Percentiles rank a stretch among this genome's conserved stretches.
These are phyloP conservation scores for Trypanosoma conorhini DNA, from an alignment of 208 protist species.

Conservation along the genomic window DNA sequence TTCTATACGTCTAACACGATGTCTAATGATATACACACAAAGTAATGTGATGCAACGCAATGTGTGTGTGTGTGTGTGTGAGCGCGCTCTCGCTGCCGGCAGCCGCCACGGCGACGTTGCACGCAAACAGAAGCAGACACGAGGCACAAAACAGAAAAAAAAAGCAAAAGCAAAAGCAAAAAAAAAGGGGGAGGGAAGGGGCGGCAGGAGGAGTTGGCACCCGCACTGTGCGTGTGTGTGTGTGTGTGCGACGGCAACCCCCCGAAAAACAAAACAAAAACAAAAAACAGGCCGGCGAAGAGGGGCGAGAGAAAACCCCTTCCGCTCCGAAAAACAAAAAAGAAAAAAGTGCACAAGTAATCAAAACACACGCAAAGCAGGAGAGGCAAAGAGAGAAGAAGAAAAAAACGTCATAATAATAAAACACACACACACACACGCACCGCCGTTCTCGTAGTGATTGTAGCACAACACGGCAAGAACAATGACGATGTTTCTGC, in stretches of 20 bases:
- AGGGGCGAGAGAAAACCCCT: neutral
- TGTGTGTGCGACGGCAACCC: neutral
- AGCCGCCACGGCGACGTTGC: too few species aligned
- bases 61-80: too few species aligned
- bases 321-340: neutral
- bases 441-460: neutral
- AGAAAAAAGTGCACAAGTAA: neutral
- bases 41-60: too few species aligned
- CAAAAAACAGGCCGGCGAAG: neutral
- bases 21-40: too few species aligned
- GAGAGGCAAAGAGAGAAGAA: neutral
- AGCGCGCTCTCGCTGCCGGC: too few species aligned
- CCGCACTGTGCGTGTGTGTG: neutral
- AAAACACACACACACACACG: neutral
- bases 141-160: too few species aligned
- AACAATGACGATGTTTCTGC: slow-evolving; percentile 4
- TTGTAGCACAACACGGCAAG: slow-evolving; percentile 4
- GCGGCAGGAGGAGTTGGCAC: too few species aligned
- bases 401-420: neutral
- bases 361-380: neutral
- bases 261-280: neutral
- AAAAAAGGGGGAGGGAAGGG: too few species aligned
- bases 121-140: too few species aligned
- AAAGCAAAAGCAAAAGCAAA: too few species aligned
- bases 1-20: too few species aligned